Base-by-base conservation (phyloP, 805 yeast species). In the Schwanniomyces pseudopolymorphus region DNA sequence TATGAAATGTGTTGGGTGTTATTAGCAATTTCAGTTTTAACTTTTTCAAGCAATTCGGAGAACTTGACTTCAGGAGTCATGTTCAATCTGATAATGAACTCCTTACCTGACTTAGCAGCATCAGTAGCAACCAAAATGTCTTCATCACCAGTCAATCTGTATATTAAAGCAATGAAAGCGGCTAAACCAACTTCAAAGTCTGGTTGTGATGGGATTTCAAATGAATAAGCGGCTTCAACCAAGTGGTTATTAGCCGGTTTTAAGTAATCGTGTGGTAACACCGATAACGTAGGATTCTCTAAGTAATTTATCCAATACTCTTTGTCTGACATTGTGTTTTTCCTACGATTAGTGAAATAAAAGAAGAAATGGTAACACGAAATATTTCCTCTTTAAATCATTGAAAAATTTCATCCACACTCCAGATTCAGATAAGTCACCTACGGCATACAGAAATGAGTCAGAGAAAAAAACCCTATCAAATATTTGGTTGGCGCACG, bases 121-220 rank as follows among this genome's bases (percentile, higher is more conserved):
- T 85, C 82, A 0, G 90, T 83, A n/a, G 91, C 90, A 50, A 92
- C 70, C n/a, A 86, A 84, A 42, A 94, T 84, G 58, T 92, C 97
- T 54, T 92, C 97, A 63, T 92, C 98, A 20, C 97, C 98, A 2
- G 97, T 86, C 40, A 89, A 72, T 60, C 98, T 77, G 66, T 79
- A 85, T 33, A 89, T 75, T 47, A 92, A 74, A 0, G 85, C 81
- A 20, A 85, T 80, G 68, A 84, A 87, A 0, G 79, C 79, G 14
- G 96, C 72, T 50, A 89, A 72, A 0, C 84, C 83, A 13, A 79
- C 65, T 8, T 72, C 59, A 62, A 85, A 87, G 39, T 56, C 59
- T n/a, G 37, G 37, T 16, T 33, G 16, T 2, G 40, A 17, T 17
- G 48, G 43, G 2, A 52, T 43, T 27, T 48, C 39, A 35, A 59